Conservation (phyloP, 2,329 filamentous ascomycete species). For the Colletotrichum shisoi region DNA sequence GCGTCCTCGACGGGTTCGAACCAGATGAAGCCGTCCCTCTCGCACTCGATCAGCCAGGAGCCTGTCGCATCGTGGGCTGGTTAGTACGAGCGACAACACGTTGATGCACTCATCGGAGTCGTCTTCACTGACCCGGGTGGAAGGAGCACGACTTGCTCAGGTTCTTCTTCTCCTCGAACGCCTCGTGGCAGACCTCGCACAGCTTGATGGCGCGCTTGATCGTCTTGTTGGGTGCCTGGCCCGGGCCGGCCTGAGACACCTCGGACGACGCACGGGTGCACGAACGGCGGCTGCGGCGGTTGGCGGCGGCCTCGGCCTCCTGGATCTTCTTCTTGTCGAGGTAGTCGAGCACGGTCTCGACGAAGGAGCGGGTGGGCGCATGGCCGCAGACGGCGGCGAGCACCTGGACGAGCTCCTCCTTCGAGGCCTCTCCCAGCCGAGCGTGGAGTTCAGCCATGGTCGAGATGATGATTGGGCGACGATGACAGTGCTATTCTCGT, state of each 20-base stretch:
- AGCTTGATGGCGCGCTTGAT: constrained; percentile 19
- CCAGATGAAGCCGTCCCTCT: constrained; percentile 4
- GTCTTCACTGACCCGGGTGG: constrained; percentile 13
- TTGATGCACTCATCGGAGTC: too few relatives aligned
- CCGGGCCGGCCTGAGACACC: constrained; percentile 18
- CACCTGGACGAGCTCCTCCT: constrained; percentile 23
- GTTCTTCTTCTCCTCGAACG: constrained; percentile 27
- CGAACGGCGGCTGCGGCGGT: constrained; percentile 15
- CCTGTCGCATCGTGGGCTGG: not conserved
- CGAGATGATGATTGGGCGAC: not conserved
- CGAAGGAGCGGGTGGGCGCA: constrained; percentile 17
- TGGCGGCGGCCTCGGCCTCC: not conserved
- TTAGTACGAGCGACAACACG: too few relatives aligned
- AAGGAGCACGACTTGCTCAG: constrained; percentile 4
- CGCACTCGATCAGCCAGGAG: constrained; percentile 29
- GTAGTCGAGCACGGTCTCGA: constrained; percentile 17
- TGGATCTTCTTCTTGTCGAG: constrained; percentile 17
- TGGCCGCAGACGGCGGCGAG: constrained; percentile 11
- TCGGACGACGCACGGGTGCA: constrained; percentile 18
- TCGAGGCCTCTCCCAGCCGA: constrained; percentile 15
- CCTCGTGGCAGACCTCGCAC: constrained; percentile 17
- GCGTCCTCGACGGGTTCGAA: constrained; percentile 15
- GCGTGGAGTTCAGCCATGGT: constrained; percentile 6
- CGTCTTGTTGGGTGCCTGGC: not conserved
- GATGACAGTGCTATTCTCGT: not conserved